A percentile compares a stretch with the other conserved stretches of the same genome.
Evolutionary conservation across 2,329 filamentous ascomycete species (phyloP).

Genomic region (Pseudocercospora macadamiae): DNA sequence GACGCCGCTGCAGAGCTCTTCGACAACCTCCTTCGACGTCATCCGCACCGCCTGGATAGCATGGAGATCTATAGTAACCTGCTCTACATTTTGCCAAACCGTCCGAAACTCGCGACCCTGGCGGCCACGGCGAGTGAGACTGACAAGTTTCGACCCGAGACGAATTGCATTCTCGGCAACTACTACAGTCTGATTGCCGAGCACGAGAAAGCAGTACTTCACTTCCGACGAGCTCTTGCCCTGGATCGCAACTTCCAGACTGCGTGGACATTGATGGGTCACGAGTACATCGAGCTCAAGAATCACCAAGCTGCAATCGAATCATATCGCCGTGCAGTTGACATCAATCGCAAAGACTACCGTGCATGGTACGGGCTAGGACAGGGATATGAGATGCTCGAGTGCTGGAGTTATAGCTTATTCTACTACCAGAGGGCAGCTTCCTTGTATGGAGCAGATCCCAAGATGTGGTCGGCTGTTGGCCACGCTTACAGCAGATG

Average conservation of each 20-base stretch:
- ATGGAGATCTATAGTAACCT: conserved; percentile 98
- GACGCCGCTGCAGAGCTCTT: conserved; percentile 55
- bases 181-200: conserved; percentile 94
- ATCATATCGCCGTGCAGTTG: conserved; percentile 91
- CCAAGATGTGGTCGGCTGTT: conserved; percentile 98
- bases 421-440: conserved; percentile 98
- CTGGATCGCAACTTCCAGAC: conserved; percentile 89
- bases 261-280: conserved; percentile 98
- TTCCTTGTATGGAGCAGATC: conserved; percentile 89
- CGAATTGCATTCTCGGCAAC: conserved; percentile 94
- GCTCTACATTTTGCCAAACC: conserved; percentile 84
- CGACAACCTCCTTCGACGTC: conserved; percentile 64
- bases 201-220: conserved; percentile 97
- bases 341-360: conserved; percentile 94
- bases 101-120: conserved; percentile 88
- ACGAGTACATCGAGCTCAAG: conserved; percentile 98
- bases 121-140: conserved; percentile 88
- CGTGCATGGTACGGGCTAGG: conserved; percentile 97
- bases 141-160: conserved; percentile 95
- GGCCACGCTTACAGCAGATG: conserved; percentile 91
- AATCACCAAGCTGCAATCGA: conserved; percentile 98
- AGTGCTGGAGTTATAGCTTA: conserved; percentile 95
- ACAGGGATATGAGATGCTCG: conserved; percentile 94
- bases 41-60: conserved; percentile 76
- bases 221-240: conserved; percentile 90